Evolutionary conservation across 2,329 filamentous ascomycete species (phyloP).

Genomic region (Trichoderma gracile): DNA sequence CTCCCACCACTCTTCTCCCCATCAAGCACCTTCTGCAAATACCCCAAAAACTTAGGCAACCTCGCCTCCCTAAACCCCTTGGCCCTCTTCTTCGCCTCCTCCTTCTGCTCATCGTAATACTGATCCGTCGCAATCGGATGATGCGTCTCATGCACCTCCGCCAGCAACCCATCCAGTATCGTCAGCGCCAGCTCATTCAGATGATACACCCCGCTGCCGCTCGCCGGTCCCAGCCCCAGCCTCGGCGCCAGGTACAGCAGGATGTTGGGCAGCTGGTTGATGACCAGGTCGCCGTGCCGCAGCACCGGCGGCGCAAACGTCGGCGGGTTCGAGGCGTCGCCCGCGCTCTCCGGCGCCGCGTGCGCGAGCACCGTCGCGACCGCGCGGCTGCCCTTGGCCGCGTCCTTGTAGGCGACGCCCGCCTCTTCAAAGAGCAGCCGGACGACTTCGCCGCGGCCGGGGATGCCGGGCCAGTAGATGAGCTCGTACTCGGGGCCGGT

Average conservation of each 20-base stretch:
- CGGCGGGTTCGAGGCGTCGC: constrained; percentile 62
- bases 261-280: constrained; percentile 73
- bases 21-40: constrained; percentile 67
- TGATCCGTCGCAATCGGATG: constrained; percentile 62
- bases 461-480: constrained; percentile 70
- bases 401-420: constrained; percentile 64
- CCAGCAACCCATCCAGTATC: constrained; percentile 67
- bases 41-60: constrained; percentile 71
- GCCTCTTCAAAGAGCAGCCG: constrained; percentile 72
- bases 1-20: constrained; percentile 56
- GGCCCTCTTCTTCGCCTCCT: constrained; percentile 60
- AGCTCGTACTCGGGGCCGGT: constrained; percentile 52
- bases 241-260: constrained; percentile 66
- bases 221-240: constrained; percentile 55
- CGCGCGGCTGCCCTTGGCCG: constrained; percentile 44
- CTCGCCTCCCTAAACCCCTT: constrained; percentile 60
- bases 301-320: constrained; percentile 68
- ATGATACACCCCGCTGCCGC: constrained; percentile 50
- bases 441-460: constrained; percentile 73
- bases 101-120: constrained; percentile 76
- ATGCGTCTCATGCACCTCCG: constrained; percentile 74
- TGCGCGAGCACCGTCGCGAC: constrained; percentile 51
- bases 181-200: constrained; percentile 67
- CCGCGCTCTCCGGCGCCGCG: constrained; percentile 47
- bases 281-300: constrained; percentile 58